These are phyloP conservation scores for Coemansia aciculifera DNA, from an alignment of 192 early-diverging fungal genomes.

Conservation along the genomic window DNA sequence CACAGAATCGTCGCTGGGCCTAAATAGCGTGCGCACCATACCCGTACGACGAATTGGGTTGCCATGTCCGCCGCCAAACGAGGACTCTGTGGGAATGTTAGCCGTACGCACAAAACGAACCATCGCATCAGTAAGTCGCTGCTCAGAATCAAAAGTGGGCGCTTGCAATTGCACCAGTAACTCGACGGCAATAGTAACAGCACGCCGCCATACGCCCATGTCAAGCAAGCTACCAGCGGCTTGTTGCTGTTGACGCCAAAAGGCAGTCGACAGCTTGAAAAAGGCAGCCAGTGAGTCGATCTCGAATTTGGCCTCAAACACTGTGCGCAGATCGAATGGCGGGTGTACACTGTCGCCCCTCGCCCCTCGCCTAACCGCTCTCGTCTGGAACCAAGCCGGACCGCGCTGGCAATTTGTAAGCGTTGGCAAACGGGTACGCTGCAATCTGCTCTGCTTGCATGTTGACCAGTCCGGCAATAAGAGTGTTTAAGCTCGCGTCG, in stretches of 20 bases:
- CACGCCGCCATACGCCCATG: conserved; percentile 34
- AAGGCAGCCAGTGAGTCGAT: conserved; percentile 64
- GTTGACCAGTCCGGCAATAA: conserved; percentile 56
- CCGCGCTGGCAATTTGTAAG: conserved; percentile 54
- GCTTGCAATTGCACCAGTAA: conserved; percentile 49
- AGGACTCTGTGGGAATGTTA: conserved; percentile 42
- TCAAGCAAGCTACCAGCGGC: conserved; percentile 15
- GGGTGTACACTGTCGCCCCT: conserved; percentile 55
- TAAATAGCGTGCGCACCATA: conserved; percentile 56
- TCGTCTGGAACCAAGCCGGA: conserved; percentile 24
- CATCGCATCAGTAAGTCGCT: conserved; percentile 21
- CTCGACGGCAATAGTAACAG: conserved; percentile 39
- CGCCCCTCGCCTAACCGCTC: conserved; percentile 29
- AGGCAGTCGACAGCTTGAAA: conserved; percentile 56
- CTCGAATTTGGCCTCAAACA: conserved; percentile 68
- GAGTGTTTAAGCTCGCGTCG: conserved; percentile 32
- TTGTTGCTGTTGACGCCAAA: conserved; percentile 31
- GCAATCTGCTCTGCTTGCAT: conserved; percentile 55
- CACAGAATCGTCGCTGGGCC: conserved; percentile 62
- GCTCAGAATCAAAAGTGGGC: conserved; percentile 40
- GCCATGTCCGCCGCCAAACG: conserved; percentile 45
- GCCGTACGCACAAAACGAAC: conserved; percentile 39
- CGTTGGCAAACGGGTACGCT: conserved; percentile 60
- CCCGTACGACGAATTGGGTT: conserved; percentile 39
- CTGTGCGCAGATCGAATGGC: conserved; percentile 21